Conservation (phyloP, 2,329 filamentous ascomycete species). For the Trichoderma aggressivum region DNA sequence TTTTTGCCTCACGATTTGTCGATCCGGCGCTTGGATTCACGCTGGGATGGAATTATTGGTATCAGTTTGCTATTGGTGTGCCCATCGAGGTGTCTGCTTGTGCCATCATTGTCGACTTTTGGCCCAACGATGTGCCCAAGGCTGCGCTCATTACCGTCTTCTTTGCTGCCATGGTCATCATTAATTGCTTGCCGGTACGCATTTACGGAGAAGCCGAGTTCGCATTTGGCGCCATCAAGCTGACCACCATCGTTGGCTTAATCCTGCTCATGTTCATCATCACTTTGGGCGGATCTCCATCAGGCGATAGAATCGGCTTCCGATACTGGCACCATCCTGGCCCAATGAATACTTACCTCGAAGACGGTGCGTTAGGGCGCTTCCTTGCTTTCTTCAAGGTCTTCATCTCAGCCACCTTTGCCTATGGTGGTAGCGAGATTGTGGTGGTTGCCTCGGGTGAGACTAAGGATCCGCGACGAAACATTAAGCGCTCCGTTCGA, state of each 20-base stretch:
- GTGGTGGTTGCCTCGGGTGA: slow-evolving; percentile 37
- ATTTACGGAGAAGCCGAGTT: slow-evolving; percentile 55
- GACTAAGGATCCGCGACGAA: slow-evolving; percentile 35
- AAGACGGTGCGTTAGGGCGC: slow-evolving; percentile 35
- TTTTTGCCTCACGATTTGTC: slow-evolving; percentile 48
- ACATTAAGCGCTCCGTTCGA: slow-evolving; percentile 34
- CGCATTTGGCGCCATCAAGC: slow-evolving; percentile 46
- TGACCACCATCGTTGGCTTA: slow-evolving; percentile 47
- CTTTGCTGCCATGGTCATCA: slow-evolving; percentile 35
- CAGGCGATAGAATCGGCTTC: slow-evolving; percentile 43
- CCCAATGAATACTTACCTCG: slow-evolving; percentile 41
- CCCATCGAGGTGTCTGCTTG: slow-evolving; percentile 46
- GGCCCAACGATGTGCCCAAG: slow-evolving; percentile 31
- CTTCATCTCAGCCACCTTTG: slow-evolving; percentile 47
- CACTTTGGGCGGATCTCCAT: slow-evolving; percentile 45
- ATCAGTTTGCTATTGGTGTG: slow-evolving; percentile 48
- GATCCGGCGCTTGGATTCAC: slow-evolving; percentile 46
- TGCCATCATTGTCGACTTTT: slow-evolving; percentile 47
- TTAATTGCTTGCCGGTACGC: slow-evolving; percentile 40
- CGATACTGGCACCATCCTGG: slow-evolving; percentile 44
- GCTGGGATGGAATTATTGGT: slow-evolving; percentile 52
- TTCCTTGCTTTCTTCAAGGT: slow-evolving; percentile 45
- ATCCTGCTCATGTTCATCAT: slow-evolving; percentile 50
- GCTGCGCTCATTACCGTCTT: slow-evolving; percentile 37
- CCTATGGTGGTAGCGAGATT: slow-evolving; percentile 44